Percentiles rank a stretch among this genome's conserved stretches.
These are phyloP conservation scores for Penicillium parvum DNA, from an alignment of 495 filamentous ascomycete species.

Conservation along the genomic window DNA sequence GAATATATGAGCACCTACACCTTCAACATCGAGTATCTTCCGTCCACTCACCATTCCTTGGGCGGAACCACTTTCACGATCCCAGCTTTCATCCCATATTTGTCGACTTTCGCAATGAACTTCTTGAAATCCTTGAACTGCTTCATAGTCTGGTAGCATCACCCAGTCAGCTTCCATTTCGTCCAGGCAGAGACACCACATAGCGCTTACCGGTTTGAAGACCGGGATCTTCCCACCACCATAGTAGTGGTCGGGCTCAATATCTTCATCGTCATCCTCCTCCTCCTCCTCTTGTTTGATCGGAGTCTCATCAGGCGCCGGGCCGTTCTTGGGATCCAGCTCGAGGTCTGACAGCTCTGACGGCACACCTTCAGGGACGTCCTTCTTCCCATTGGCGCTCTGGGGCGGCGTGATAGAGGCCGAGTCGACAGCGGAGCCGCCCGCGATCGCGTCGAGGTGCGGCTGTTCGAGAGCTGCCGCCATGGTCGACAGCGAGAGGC, in stretches of 20 bases:
- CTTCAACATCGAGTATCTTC: background rate
- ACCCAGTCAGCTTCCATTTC: slow-evolving; percentile 12
- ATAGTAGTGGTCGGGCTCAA: slow-evolving; percentile 82
- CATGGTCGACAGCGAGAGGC: slow-evolving; percentile 24
- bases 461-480: slow-evolving; percentile 33
- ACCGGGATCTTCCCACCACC: slow-evolving; percentile 83
- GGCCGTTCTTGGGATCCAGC: slow-evolving; percentile 31
- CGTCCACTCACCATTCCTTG: slow-evolving; percentile 72
- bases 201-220: slow-evolving; percentile 73
- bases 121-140: slow-evolving; percentile 89
- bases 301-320: slow-evolving; percentile 17
- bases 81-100: slow-evolving; percentile 93
- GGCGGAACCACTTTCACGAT: slow-evolving; percentile 96
- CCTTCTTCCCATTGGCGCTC: slow-evolving; percentile 43
- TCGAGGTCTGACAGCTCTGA: slow-evolving; percentile 47
- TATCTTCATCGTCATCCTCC: slow-evolving; percentile 54
- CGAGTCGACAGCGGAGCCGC: slow-evolving; percentile 25
- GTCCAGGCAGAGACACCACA: background rate
- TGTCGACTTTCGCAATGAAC: slow-evolving; percentile 83
- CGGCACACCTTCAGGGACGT: slow-evolving; percentile 38
- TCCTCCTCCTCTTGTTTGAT: slow-evolving; percentile 36
- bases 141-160: slow-evolving; percentile 62
- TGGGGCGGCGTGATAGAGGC: slow-evolving; percentile 45
- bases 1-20: slow-evolving; percentile 11
- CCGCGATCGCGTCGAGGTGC: slow-evolving; percentile 24